Conservation (phyloP, 2,329 filamentous ascomycete species). For the Myriosclerotinia curreyana region DNA sequence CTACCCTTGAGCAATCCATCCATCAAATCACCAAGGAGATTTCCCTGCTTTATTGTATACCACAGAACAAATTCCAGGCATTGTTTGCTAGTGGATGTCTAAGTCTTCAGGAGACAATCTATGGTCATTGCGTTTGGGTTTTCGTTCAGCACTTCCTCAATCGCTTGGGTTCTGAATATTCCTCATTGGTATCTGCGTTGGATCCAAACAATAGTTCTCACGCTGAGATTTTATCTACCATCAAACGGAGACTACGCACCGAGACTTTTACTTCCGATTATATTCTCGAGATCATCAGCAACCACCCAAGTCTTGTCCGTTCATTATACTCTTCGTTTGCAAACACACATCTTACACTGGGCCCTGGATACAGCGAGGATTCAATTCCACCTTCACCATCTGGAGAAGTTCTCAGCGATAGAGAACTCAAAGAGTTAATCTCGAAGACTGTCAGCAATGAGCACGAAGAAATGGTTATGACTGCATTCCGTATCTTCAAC, state of each 20-base stretch:
- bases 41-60: slow-evolving; percentile 94
- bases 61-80: slow-evolving; percentile 91
- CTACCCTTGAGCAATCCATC: slow-evolving; percentile 89
- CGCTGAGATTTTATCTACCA: slow-evolving; percentile 78
- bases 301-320: slow-evolving; percentile 83
- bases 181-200: slow-evolving; percentile 76
- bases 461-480: slow-evolving; percentile 98
- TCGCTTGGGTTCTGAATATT: slow-evolving; percentile 83
- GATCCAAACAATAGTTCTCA: slow-evolving; percentile 80
- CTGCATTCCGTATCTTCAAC: slow-evolving; percentile 94
- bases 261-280: slow-evolving; percentile 99
- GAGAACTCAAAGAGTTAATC: slow-evolving; percentile 71
- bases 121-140: slow-evolving; percentile 95
- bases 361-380: slow-evolving; percentile 51
- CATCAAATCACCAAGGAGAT: slow-evolving; percentile 99
- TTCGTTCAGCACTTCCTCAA: slow-evolving; percentile 98
- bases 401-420: slow-evolving; percentile 70
- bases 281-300: slow-evolving; percentile 93
- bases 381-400: slow-evolving; percentile 54
- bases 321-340: slow-evolving; percentile 90
- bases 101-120: slow-evolving; percentile 94
- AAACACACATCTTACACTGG: slow-evolving; percentile 68
- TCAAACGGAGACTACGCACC: slow-evolving; percentile 91
- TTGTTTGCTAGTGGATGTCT: slow-evolving; percentile 83
- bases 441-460: slow-evolving; percentile 81